Percentiles rank a stretch among this genome's conserved stretches.
Conservation (phyloP, 1,284 basidiomycete genomes). For the Termitomyces sp. region DNA sequence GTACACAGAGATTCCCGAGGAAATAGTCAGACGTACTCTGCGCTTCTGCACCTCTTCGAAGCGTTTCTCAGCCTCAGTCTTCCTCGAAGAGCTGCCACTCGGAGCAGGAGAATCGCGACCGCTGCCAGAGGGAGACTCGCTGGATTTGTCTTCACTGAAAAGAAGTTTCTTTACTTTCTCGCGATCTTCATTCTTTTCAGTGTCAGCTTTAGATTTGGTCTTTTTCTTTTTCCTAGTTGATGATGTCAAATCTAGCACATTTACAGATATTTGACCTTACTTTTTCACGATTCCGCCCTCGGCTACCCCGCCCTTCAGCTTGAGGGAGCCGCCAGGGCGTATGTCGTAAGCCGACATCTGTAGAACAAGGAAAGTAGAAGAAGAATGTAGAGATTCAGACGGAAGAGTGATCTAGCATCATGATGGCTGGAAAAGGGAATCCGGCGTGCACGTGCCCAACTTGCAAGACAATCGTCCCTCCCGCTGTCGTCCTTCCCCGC, state of each 20-base stretch:
- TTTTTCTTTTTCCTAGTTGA: slow-evolving; percentile 81
- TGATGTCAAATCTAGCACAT: slow-evolving; percentile 11
- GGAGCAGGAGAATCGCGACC: slow-evolving; percentile 53
- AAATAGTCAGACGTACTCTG: slow-evolving; percentile 52
- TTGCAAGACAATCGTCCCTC: background rate
- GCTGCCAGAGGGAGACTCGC: slow-evolving; percentile 49
- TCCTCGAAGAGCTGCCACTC: slow-evolving; percentile 41
- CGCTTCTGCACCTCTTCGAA: slow-evolving; percentile 85
- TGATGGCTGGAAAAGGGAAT: slow-evolving; percentile 18
- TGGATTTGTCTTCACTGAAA: slow-evolving; percentile 43
- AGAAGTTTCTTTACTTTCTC: slow-evolving; percentile 44
- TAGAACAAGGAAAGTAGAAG: slow-evolving; percentile 19
- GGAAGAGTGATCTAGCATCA: slow-evolving; percentile 3
- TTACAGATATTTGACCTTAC: slow-evolving; percentile 41
- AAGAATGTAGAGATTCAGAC: slow-evolving; percentile 9
- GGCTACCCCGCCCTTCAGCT: slow-evolving; percentile 79
- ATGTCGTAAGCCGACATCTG: slow-evolving; percentile 81
- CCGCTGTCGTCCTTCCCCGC: slow-evolving; percentile 1
- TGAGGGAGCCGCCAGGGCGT: slow-evolving; percentile 83
- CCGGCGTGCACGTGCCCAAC: slow-evolving; percentile 26
- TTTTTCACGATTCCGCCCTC: slow-evolving; percentile 79
- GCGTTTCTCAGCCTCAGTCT: slow-evolving; percentile 86
- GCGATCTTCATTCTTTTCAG: slow-evolving; percentile 37
- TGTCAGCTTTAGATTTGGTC: slow-evolving; percentile 52
- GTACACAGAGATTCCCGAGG: background rate